These are phyloP conservation scores for Solanum acaule DNA, from an alignment of 257 asterid genomes.

Conservation along the genomic window DNA sequence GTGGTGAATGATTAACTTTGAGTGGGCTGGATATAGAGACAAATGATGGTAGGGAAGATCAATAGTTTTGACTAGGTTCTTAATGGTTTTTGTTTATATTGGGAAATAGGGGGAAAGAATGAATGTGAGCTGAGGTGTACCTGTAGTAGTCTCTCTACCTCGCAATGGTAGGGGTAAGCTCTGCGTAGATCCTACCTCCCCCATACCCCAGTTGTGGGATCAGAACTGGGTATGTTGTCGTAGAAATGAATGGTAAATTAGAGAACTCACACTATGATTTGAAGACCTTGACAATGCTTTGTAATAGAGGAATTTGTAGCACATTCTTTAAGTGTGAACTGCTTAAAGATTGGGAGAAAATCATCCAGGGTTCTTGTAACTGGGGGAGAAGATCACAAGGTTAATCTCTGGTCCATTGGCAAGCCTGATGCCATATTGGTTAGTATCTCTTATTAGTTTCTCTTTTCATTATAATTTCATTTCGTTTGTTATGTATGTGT, in stretches of 20 bases:
- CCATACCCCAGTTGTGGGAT: background rate
- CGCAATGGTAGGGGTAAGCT: background rate
- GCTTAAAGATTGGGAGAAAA: conserved; percentile 93
- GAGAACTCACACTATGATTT: background rate
- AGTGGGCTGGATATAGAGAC: background rate
- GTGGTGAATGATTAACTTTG: background rate
- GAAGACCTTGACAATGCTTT: conserved; percentile 47
- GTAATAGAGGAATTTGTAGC: conserved; percentile 95
- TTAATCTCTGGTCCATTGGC: conserved; percentile 97
- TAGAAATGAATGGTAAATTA: background rate
- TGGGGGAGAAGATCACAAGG: conserved; percentile 99
- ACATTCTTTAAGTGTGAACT: conserved; percentile 87
- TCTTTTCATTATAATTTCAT: background rate
- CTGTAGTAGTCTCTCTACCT: background rate
- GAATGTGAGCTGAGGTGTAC: background rate
- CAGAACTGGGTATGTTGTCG: background rate
- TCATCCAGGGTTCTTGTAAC: conserved; percentile 94
- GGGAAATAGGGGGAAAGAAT: background rate
- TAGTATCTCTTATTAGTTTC: conserved; percentile 18
- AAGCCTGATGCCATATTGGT: conserved; percentile 97
- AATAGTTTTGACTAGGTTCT: background rate
- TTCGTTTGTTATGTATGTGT: background rate
- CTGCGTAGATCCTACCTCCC: background rate
- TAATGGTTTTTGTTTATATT: background rate
- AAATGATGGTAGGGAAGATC: background rate